Conservation (phyloP, 176 grass and related monocot genomes). For the Bothriochloa decipiens region DNA sequence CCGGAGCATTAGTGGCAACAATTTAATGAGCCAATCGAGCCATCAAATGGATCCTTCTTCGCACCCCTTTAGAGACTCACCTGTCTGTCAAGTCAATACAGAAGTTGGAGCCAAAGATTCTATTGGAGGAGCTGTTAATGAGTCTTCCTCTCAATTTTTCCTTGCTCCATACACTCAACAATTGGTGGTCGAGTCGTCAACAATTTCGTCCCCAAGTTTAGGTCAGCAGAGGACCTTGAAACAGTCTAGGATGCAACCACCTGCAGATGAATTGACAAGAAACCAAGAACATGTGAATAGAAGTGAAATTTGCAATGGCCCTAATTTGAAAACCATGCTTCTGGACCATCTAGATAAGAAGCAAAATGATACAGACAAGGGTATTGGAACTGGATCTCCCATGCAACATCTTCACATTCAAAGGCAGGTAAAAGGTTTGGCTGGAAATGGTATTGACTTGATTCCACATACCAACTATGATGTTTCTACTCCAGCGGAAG, state of each 20-base stretch:
- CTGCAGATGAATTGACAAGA: constrained; percentile 42
- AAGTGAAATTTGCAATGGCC: constrained; percentile 41
- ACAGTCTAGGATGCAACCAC: constrained; percentile 42
- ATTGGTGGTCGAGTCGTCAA: constrained; percentile 35
- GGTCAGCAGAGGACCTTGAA: constrained; percentile 42
- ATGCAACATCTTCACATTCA: constrained; percentile 40
- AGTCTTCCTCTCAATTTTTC: constrained; percentile 52
- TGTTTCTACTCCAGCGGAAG: constrained; percentile 43
- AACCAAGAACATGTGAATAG: constrained; percentile 41
- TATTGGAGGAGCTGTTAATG: constrained; percentile 31
- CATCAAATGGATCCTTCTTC: constrained; percentile 50
- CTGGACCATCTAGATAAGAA: constrained; percentile 41
- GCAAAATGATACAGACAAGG: constrained; percentile 30
- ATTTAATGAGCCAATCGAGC: constrained; percentile 56
- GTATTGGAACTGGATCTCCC: constrained; percentile 18
- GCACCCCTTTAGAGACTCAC: constrained; percentile 37
- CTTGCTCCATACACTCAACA: constrained; percentile 40
- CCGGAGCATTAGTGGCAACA: constrained; percentile 67
- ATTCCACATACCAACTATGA: constrained; percentile 43
- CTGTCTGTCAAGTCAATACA: constrained; percentile 43
- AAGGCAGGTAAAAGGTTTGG: constrained; percentile 43
- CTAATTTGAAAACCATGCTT: constrained; percentile 31
- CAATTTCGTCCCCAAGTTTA: constrained; percentile 49
- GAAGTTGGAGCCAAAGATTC: constrained; percentile 31
- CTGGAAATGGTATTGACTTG: constrained; percentile 50